Evolutionary conservation across 179 eudicot genomes (phyloP).

Genomic region (Beta macrorhiza): DNA sequence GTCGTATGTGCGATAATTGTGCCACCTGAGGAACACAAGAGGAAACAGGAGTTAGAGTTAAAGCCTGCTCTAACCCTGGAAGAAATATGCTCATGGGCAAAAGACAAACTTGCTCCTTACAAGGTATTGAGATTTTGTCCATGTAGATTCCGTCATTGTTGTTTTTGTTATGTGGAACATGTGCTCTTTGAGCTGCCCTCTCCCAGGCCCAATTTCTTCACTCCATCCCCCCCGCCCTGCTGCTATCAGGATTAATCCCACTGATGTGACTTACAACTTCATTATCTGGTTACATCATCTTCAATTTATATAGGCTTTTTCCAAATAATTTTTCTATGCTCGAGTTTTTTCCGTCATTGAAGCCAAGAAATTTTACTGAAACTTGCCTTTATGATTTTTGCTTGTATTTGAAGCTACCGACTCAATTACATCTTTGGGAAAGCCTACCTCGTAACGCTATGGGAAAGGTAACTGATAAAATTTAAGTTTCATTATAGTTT

Average conservation of each 20-base stretch:
- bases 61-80: conserved; percentile 73
- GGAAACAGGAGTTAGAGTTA: conserved; percentile 49
- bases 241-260: not conserved
- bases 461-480: conserved; percentile 75
- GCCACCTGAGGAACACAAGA: conserved; percentile 60
- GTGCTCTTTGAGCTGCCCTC: not conserved
- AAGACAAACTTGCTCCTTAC: conserved; percentile 91
- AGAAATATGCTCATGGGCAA: conserved; percentile 78
- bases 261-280: not conserved
- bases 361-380: not conserved
- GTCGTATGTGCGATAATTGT: conserved; percentile 80
- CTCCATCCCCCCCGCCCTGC: not conserved
- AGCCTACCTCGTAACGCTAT: conserved; percentile 93
- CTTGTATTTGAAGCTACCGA: conserved; percentile 63
- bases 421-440: conserved; percentile 75
- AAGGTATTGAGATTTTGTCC: conserved; percentile 51
- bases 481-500: not conserved
- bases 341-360: not conserved
- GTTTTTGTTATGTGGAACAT: not conserved
- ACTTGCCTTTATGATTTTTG: conserved; percentile 6
- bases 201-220: too few relatives aligned
- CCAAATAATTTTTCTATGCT: not conserved
- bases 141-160: not conserved
- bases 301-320: not conserved
- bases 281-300: not conserved